Evolutionary conservation across 495 filamentous ascomycete genomes (phyloP).

Genomic region (Podospora anserina): DNA sequence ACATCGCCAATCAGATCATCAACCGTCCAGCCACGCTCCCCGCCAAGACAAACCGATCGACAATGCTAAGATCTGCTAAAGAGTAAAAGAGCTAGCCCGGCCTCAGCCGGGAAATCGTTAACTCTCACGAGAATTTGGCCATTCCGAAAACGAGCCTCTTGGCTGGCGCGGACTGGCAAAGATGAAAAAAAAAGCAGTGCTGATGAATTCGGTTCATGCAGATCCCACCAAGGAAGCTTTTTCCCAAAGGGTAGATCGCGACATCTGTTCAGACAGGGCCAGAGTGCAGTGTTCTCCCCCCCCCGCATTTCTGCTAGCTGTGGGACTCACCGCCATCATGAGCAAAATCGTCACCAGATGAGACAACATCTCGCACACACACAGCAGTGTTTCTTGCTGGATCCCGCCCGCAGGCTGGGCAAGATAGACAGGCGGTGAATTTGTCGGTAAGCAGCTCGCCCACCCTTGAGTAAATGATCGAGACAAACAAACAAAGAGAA

Average conservation of each 20-base stretch:
- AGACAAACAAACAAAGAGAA: neutral
- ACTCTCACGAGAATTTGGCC: neutral
- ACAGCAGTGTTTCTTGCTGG: too few species aligned
- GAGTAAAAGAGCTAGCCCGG: neutral
- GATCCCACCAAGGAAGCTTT: neutral
- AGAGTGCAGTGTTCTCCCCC: neutral
- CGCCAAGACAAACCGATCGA: neutral
- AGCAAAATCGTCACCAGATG: neutral
- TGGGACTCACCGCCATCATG: neutral
- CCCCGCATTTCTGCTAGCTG: neutral
- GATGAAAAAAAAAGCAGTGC: neutral
- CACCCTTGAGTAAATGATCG: neutral
- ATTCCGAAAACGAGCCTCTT: neutral
- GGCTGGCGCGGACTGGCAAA: neutral
- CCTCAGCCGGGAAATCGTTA: too few species aligned
- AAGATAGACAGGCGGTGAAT: neutral
- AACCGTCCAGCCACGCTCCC: neutral
- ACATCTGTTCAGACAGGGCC: neutral
- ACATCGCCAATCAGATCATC: neutral
- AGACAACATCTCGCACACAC: neutral
- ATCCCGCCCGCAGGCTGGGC: too few species aligned
- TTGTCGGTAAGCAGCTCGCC: neutral
- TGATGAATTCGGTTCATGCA: neutral
- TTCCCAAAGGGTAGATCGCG: neutral
- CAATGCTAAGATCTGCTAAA: neutral